A percentile compares a stretch with the other conserved stretches of the same genome.
phyloP scores from a whole-genome alignment of 2,329 filamentous ascomycete species.

The Metarhizium rileyi region DNA sequence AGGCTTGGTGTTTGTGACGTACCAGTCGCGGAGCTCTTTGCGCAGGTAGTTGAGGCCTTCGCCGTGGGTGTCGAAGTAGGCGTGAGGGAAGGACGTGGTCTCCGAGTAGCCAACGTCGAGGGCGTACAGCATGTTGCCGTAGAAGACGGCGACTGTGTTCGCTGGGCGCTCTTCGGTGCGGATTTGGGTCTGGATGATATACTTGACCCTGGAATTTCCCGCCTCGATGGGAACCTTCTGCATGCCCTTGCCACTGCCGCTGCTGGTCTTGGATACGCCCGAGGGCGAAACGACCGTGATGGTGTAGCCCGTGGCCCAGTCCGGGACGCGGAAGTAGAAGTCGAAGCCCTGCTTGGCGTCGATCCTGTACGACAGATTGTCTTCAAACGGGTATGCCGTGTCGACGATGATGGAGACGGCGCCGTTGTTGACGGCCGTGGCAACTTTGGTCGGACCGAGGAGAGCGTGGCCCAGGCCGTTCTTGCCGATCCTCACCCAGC shows the following conservation, averaged over 20 bases:
- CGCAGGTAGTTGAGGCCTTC: slow-evolving; percentile 11
- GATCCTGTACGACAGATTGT: slow-evolving; percentile 19
- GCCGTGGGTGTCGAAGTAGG: slow-evolving; percentile 10
- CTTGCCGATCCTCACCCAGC: slow-evolving; percentile 31
- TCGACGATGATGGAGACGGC: slow-evolving; percentile 31
- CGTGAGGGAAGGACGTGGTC: slow-evolving; percentile 14
- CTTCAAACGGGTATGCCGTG: slow-evolving; percentile 36
- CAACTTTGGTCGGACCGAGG: slow-evolving; percentile 34
- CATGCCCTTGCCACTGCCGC: slow-evolving; percentile 12
- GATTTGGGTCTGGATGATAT: slow-evolving; percentile 11
- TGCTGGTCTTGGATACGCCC: background rate
- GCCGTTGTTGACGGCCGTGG: slow-evolving; percentile 22
- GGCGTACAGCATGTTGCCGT: slow-evolving; percentile 33
- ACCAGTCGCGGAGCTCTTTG: slow-evolving; percentile 20
- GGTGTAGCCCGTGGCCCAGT: slow-evolving; percentile 10
- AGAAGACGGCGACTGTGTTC: slow-evolving; percentile 31
- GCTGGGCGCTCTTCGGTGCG: slow-evolving; percentile 16
- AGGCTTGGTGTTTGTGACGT: slow-evolving; percentile 20
- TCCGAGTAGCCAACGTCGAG: slow-evolving; percentile 24
- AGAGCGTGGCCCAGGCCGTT: slow-evolving; percentile 40
- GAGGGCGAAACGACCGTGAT: background rate
- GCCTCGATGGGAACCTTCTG: slow-evolving; percentile 11
- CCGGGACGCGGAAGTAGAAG: slow-evolving; percentile 20
- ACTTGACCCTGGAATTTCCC: slow-evolving; percentile 12
- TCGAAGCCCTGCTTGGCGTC: slow-evolving; percentile 16